Evolutionary conservation across 1,284 basidiomycete species (phyloP), one percentile per base, ranked within the genome.

Genomic region (Ceratobasidium sp.): DNA sequence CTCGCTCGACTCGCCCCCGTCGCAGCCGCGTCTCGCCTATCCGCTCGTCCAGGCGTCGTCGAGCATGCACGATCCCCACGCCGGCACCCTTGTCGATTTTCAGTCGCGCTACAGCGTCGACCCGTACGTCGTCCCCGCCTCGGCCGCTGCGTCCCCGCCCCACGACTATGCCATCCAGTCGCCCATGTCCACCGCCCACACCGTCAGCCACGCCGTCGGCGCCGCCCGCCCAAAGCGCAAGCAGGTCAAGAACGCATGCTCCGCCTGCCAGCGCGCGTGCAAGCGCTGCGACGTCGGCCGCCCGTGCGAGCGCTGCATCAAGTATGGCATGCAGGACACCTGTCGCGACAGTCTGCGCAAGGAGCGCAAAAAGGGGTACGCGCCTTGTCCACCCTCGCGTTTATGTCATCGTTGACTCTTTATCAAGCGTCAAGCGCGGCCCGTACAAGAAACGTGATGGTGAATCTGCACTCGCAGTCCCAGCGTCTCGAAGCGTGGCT

Each of bases 221-320:
- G 51, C 71, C 1, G 62, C 37, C 15, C 71, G 71, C 19, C 79
- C 87, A 44, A 95, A 95, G 84, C 92, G 94, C 80, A 88, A 91
- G 78, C 94, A 95, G 82, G 94, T 95, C 86, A 95, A 95, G 89
- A 95, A 95, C 80, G 94, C 94, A 73, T 95, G 94, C 84, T 93
- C 92, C 62, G 93, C 93, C 81, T 95, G 94, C 82, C 94, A 95
- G 84, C 94, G 93, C 83, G 92, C 94, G 0, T 95, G 93, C 88
- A 95, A 95, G 87, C 95, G 95, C 84, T 95, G 94, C 83, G 94
- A 95, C 85, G 92, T 94, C 81, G 92, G 91, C 77, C 88, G 94
- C 77, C 94, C 94, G 77, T 95, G 94, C 83, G 90, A 93, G 79
- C 91, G 94, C 79, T 95, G 94, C 81, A 90, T 94, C 83, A 94